phyloP scores from a whole-genome alignment of 306 rosid species.

The Begonia fuchsioides region DNA sequence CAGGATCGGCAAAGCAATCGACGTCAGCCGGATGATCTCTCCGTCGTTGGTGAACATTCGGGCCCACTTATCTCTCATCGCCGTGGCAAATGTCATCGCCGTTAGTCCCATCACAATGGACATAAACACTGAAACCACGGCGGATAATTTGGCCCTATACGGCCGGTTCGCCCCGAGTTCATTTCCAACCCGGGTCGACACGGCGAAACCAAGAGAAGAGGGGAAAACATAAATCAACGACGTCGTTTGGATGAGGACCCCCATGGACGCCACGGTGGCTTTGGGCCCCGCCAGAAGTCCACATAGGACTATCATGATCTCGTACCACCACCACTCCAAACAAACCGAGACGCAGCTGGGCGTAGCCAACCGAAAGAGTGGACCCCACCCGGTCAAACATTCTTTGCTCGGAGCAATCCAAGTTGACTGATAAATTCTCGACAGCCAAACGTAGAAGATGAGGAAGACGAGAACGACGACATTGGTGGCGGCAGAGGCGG shows the following conservation, averaged over 20 bases:
- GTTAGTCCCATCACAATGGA: slow-evolving; percentile 42
- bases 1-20: slow-evolving; percentile 59
- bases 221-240: slow-evolving; percentile 82
- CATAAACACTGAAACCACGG: slow-evolving; percentile 35
- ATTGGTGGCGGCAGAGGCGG: slow-evolving; percentile 58
- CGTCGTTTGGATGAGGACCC: slow-evolving; percentile 75
- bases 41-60: slow-evolving; percentile 44
- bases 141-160: slow-evolving; percentile 28
- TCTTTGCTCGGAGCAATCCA: slow-evolving; percentile 57
- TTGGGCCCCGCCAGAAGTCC: slow-evolving; percentile 63
- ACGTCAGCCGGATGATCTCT: slow-evolving; percentile 44
- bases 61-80: slow-evolving; percentile 55
- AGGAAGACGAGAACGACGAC: slow-evolving; percentile 25
- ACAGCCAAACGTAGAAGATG: slow-evolving; percentile 22
- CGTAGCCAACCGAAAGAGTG: slow-evolving; percentile 45
- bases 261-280: slow-evolving; percentile 84
- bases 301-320: slow-evolving; percentile 78
- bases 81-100: slow-evolving; percentile 40
- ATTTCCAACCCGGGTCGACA: slow-evolving; percentile 79
- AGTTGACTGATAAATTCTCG: slow-evolving; percentile 28
- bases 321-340: slow-evolving; percentile 99
- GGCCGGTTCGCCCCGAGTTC: slow-evolving; percentile 60
- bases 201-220: slow-evolving; percentile 61
- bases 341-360: slow-evolving; percentile 94
- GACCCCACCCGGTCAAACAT: slow-evolving; percentile 52